Evolutionary conservation across 2,329 filamentous ascomycete genomes (phyloP), one percentile per base, ranked within the genome.

Genomic region (Hypocreales sp.): DNA sequence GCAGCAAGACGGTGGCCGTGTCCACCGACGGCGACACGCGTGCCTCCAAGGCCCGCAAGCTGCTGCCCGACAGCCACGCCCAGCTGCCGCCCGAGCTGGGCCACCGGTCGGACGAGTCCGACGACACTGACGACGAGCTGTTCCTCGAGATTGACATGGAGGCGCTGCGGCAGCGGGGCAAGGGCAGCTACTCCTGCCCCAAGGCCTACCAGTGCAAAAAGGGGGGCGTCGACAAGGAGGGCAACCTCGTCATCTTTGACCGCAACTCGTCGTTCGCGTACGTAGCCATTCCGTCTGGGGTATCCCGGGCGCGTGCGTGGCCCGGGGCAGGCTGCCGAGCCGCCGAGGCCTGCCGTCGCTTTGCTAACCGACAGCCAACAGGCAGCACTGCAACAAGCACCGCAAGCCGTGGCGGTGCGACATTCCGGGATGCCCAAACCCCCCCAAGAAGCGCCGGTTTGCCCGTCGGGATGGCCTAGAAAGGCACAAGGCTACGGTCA

Each of bases 301-400:
- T n/a, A n/a, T n/a, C n/a, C n/a, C n/a, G n/a, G n/a, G n/a, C n/a
- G n/a, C n/a, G n/a, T n/a, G 14, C 14, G 14, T 24, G 22, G 22
- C 22, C 14, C 22, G 10, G 14, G 22, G 14, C 5, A 24, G n/a
- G n/a, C n/a, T n/a, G n/a, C n/a, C n/a, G n/a, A n/a, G n/a, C n/a
- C n/a, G n/a, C n/a, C n/a, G n/a, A n/a, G n/a, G n/a, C n/a, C n/a
- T n/a, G n/a, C n/a, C n/a, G n/a, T n/a, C 18, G n/a, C 16, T 17
- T 18, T 25, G 24, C 30, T 28, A 25, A 28, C 23, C 6, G 9
- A 20, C 8, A 18, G 18, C n/a, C 11, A 27, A 31, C 35, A 58
- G 54, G 27, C 53, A 57, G 38, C 54, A 58, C 35, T 51, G 52
- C 31, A 55, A 58, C 39, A 58, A 58, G 25, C 54, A 58, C 32